Evolutionary conservation across 805 yeast genomes (phyloP).

Genomic region (Candida ortonii): DNA sequence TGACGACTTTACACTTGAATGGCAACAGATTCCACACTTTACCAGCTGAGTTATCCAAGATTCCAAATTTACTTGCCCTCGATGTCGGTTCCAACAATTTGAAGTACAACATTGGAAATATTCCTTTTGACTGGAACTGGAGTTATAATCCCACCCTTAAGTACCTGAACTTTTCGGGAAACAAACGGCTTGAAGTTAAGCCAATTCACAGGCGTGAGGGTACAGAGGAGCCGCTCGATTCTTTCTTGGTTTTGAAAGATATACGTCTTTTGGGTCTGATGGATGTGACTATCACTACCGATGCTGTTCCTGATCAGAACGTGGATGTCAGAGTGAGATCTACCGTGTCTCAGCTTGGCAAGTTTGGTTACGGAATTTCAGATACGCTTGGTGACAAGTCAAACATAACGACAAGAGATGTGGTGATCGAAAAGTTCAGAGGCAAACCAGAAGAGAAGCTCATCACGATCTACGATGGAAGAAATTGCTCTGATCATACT

Average conservation of each 20-base stretch:
- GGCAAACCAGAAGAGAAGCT: slow-evolving; percentile 81
- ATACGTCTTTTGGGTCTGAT: slow-evolving; percentile 78
- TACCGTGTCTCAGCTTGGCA: slow-evolving; percentile 74
- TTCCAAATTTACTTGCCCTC: slow-evolving; percentile 59
- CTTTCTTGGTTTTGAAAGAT: slow-evolving; percentile 57
- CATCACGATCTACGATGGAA: slow-evolving; percentile 84
- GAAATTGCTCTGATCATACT: slow-evolving; percentile 49
- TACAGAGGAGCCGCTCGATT: slow-evolving; percentile 64
- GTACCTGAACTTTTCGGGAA: slow-evolving; percentile 88
- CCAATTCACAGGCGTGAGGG: slow-evolving; percentile 57
- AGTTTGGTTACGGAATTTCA: slow-evolving; percentile 85
- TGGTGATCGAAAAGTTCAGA: slow-evolving; percentile 81
- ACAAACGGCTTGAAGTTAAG: slow-evolving; percentile 85
- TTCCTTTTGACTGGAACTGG: slow-evolving; percentile 99
- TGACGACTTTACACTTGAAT: slow-evolving; percentile 67
- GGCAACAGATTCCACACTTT: slow-evolving; percentile 81
- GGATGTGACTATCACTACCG: slow-evolving; percentile 92
- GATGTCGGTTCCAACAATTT: slow-evolving; percentile 91
- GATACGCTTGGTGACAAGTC: slow-evolving; percentile 74
- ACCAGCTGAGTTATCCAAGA: slow-evolving; percentile 82
- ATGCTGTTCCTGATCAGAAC: slow-evolving; percentile 84
- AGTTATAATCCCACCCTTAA: slow-evolving; percentile 71
- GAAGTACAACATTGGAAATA: slow-evolving; percentile 88
- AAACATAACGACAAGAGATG: slow-evolving; percentile 72
- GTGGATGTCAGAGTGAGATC: slow-evolving; percentile 84